Evolutionary conservation across 345 rosid species (phyloP).

Genomic region (Hibiscus syriacus): DNA sequence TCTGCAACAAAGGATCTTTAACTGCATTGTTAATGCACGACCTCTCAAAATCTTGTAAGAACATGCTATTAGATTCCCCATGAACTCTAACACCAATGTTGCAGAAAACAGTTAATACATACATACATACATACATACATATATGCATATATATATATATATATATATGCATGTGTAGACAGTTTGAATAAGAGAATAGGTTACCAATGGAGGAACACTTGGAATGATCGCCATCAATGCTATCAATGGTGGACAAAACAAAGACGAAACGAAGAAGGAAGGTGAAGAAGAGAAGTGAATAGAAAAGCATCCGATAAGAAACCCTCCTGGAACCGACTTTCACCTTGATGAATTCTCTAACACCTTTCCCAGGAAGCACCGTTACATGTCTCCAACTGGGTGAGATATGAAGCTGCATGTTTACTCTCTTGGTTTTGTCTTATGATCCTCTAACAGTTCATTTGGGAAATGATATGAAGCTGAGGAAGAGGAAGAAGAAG

Average conservation of each 20-base stretch:
- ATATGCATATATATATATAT: too few species aligned
- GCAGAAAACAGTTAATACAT: too few species aligned
- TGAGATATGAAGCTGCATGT: constrained; percentile 79
- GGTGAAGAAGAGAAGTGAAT: constrained; percentile 73
- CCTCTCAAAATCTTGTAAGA: background rate
- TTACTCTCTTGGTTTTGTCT: constrained; percentile 4
- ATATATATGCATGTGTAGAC: background rate
- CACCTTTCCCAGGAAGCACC: constrained; percentile 81
- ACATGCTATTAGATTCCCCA: background rate
- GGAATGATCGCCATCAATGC: constrained; percentile 53
- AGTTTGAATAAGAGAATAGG: background rate
- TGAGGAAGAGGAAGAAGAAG: background rate
- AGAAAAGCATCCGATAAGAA: constrained; percentile 73
- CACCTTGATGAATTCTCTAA: constrained; percentile 78
- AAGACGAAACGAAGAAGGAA: constrained; percentile 77
- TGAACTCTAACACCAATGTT: background rate
- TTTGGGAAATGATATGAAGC: background rate
- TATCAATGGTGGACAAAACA: constrained; percentile 59
- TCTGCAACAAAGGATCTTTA: background rate
- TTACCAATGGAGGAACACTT: constrained; percentile 77
- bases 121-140: too few species aligned
- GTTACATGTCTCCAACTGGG: constrained; percentile 94
- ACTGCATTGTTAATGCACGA: background rate
- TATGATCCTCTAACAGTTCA: background rate
- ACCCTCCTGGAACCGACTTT: constrained; percentile 63